These are phyloP conservation scores for Yarrowia sp. DNA, from an alignment of 805 yeast species.

Conservation along the genomic window DNA sequence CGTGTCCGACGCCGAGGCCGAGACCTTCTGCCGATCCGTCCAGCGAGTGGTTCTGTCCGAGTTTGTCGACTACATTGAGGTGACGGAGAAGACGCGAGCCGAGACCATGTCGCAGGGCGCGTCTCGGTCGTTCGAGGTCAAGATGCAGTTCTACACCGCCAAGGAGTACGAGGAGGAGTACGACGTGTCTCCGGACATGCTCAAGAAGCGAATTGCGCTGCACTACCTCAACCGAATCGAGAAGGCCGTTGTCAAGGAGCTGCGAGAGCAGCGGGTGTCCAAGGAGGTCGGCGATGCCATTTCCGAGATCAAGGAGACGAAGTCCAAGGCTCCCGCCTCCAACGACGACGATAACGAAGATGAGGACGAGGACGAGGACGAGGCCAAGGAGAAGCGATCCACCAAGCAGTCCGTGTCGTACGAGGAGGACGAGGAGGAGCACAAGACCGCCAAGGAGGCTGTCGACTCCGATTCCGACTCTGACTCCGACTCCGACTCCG, in stretches of 20 bases:
- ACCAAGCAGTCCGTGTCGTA: slow-evolving; percentile 86
- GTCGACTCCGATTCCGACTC: slow-evolving; percentile 41
- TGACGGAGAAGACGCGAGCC: slow-evolving; percentile 75
- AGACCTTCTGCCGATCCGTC: slow-evolving; percentile 86
- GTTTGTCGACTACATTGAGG: slow-evolving; percentile 78
- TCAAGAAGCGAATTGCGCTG: slow-evolving; percentile 64
- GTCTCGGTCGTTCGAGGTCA: slow-evolving; percentile 71
- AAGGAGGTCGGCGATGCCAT: slow-evolving; percentile 47
- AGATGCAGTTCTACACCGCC: slow-evolving; percentile 69
- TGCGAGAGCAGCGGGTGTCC: slow-evolving; percentile 58
- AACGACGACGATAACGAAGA: slow-evolving; percentile 43
- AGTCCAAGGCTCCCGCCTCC: slow-evolving; percentile 36
- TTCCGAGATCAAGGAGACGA: slow-evolving; percentile 51
- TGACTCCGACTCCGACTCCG: slow-evolving; percentile 46
- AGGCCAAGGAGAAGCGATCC: slow-evolving; percentile 58
- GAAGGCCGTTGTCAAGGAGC: slow-evolving; percentile 69
- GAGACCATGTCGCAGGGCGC: slow-evolving; percentile 40
- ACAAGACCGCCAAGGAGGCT: slow-evolving; percentile 43
- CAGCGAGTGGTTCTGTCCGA: slow-evolving; percentile 83
- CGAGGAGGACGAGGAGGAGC: slow-evolving; percentile 91
- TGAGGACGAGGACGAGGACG: slow-evolving; percentile 61
- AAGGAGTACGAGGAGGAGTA: slow-evolving; percentile 82
- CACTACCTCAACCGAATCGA: slow-evolving; percentile 72
- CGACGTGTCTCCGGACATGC: slow-evolving; percentile 76
- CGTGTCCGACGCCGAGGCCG: slow-evolving; percentile 83